A percentile compares a stretch with the other conserved stretches of the same genome.
phyloP scores from a whole-genome alignment of 2,329 filamentous ascomycete species.

The Fulvia fulva region DNA sequence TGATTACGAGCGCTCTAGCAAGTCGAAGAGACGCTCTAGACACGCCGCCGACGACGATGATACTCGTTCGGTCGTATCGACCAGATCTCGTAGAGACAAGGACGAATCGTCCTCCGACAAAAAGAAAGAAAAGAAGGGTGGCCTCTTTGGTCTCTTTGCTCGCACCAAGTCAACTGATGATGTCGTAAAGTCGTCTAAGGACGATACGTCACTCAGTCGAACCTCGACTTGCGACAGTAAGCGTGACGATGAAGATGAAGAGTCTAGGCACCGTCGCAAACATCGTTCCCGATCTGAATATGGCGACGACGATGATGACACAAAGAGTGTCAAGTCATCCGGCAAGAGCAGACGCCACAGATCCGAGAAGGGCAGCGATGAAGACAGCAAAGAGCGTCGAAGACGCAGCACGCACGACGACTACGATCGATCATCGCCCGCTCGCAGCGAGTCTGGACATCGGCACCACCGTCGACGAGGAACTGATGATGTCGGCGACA shows the following conservation, averaged over 20 bases:
- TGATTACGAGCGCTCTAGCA: conserved; percentile 35
- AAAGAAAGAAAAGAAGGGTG: conserved; percentile 44
- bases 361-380: conserved; percentile 18
- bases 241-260: conserved; percentile 36
- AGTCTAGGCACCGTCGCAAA: conserved; percentile 43
- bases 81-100: conserved; percentile 36
- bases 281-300: conserved; percentile 39
- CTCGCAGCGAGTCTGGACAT: conserved; percentile 22
- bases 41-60: conserved; percentile 39
- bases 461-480: conserved; percentile 25
- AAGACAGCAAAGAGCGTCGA: conserved; percentile 24
- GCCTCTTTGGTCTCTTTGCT: conserved; percentile 45
- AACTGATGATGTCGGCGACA: conserved; percentile 24
- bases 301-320: conserved; percentile 23
- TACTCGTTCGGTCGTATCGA: conserved; percentile 39
- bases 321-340: conserved; percentile 10
- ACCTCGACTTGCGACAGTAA: conserved; percentile 22
- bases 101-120: conserved; percentile 31
- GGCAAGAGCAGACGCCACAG: background rate
- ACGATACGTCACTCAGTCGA: conserved; percentile 17
- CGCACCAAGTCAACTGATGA: conserved; percentile 42
- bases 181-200: conserved; percentile 30
- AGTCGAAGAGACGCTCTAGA: conserved; percentile 29
- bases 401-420: conserved; percentile 24
- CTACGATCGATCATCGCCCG: conserved; percentile 12